Evolutionary conservation across 129 eudicot species (phyloP).

Genomic region (Daucus carota): DNA sequence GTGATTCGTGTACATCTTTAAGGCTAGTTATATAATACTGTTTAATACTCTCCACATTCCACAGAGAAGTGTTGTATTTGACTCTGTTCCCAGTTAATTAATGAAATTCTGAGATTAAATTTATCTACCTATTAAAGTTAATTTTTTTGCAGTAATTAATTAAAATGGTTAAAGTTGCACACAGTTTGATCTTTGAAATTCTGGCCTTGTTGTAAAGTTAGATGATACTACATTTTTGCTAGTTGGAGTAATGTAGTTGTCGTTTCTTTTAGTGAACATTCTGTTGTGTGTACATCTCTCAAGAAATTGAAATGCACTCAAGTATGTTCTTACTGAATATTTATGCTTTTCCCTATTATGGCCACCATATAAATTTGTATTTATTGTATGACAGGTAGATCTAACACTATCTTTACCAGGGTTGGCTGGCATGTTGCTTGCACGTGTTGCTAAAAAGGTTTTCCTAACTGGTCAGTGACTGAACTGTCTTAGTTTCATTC

Average conservation of each 20-base stretch:
- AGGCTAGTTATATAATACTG: not conserved
- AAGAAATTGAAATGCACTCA: not conserved
- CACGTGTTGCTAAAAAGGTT: conserved; percentile 67
- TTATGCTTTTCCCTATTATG: not conserved
- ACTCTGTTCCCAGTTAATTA: not conserved
- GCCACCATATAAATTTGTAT: not conserved
- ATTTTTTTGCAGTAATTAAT: not conserved
- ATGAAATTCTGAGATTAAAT: not conserved
- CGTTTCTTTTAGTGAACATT: not conserved
- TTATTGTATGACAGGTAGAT: conserved; percentile 14
- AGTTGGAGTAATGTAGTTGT: too few species aligned
- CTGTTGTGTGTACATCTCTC: not conserved
- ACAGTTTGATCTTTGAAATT: not conserved
- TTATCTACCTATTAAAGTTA: not conserved
- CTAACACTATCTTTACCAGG: conserved; percentile 46
- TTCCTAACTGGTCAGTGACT: conserved; percentile 3
- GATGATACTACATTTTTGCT: too few species aligned
- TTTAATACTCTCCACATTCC: not conserved
- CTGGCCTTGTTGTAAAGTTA: not conserved
- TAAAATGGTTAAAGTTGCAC: not conserved
- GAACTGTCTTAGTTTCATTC: not conserved
- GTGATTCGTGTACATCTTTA: not conserved
- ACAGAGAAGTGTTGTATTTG: not conserved
- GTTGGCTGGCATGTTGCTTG: conserved; percentile 84
- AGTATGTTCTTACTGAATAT: not conserved